Base-by-base conservation (phyloP, 805 yeast species). In the Torulaspora maleeae region DNA sequence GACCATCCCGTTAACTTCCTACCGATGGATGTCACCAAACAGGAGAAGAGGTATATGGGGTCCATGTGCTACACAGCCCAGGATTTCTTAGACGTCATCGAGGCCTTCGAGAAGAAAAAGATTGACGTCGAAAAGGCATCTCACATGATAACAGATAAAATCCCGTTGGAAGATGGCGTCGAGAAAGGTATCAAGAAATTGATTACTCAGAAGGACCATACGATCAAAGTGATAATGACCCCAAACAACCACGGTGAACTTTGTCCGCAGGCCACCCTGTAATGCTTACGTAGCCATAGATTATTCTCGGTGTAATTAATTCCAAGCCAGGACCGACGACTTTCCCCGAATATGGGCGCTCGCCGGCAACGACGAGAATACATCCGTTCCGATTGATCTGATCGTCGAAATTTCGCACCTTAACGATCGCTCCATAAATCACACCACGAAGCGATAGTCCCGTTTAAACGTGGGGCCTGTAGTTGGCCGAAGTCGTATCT, bases 61-160 rank as follows among this genome's bases (percentile, higher is more conserved):
- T 78, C 84, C 1, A 78, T 80, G 75, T 78, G 85, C 52, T 80
- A 80, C 58, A 75, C 77, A 3, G 68, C 71, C 32, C 68, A 67
- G 45, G 87, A 81, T 61, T 80, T 81, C 50, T 76, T 72, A 57
- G 78, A 74, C 39, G 86, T 80, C 3, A 68, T 80, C 22, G 66
- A 63, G 1, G 82, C 83, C 12, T 64, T 81, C 43, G 72, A 68
- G 5, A 53, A 63, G 2, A 79, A 80, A 7, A 50, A 56, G 34
- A 76, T 80, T 41, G 68, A 65, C 40, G 51, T 71, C 3, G 73
- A 72, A 19, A 69, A 68, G 38, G 74, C 77, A 7, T 68, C 61
- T 51, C 58, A 66, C 20, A 64, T 80, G 69, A 78, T 81, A 45
- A 79, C 85, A 0, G 75, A 76, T 13, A 76, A 70, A 45, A 74